A percentile compares a stretch with the other conserved stretches of the same genome.
phyloP scores from a whole-genome alignment of 2,329 filamentous ascomycete genomes.

The Phyllosticta paracitricarpa region DNA sequence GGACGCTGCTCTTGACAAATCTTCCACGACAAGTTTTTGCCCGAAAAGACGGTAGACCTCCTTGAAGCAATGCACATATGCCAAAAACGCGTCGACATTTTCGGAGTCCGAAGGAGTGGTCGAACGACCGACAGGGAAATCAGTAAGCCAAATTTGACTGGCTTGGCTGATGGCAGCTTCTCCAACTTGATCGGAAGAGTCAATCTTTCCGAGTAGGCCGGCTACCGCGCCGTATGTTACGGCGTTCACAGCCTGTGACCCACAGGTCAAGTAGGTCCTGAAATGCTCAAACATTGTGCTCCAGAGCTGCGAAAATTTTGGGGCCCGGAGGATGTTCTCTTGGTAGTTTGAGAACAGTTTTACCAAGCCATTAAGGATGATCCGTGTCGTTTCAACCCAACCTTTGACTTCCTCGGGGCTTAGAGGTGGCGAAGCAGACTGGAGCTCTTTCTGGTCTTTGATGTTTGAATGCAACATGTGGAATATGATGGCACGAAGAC shows the following conservation, averaged over 20 bases:
- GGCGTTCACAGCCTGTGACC: constrained; percentile 31
- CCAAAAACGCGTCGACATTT: constrained; percentile 73
- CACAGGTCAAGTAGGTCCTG: constrained; percentile 37
- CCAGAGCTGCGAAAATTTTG: constrained; percentile 66
- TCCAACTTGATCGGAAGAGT: constrained; percentile 17
- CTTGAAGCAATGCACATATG: constrained; percentile 68
- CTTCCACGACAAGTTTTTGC: constrained; percentile 49
- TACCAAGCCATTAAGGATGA: constrained; percentile 26
- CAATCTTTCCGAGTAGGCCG: constrained; percentile 26
- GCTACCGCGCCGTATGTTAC: constrained; percentile 33
- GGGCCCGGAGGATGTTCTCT: constrained; percentile 55
- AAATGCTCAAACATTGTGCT: constrained; percentile 61
- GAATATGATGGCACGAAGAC: constrained; percentile 72
- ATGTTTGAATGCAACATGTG: constrained; percentile 59
- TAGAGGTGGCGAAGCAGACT: constrained; percentile 9
- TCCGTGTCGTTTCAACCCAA: constrained; percentile 33
- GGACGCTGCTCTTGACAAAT: constrained; percentile 57
- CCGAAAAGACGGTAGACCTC: constrained; percentile 71
- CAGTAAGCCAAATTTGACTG: constrained; percentile 5
- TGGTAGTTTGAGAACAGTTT: constrained; percentile 66
- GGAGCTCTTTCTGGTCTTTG: constrained; percentile 17
- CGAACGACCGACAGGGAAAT: neutral
- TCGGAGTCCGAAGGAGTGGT: constrained; percentile 9
- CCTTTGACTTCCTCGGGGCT: constrained; percentile 17
- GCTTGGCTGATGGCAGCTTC: constrained; percentile 14